Conservation (phyloP, 768 basidiomycete species). For the Leccinellum rugosiceps region DNA sequence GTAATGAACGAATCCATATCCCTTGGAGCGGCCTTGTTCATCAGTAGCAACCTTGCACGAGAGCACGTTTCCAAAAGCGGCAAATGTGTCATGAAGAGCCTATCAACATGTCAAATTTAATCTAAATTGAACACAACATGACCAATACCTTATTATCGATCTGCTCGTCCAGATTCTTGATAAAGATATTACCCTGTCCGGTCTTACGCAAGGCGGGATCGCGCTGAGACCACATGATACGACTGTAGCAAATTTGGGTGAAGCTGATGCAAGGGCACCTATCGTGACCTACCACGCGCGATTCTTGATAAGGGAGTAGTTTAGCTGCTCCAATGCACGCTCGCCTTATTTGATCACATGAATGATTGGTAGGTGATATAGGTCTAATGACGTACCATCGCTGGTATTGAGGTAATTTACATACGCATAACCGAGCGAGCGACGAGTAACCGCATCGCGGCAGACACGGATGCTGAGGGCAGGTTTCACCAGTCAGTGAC, state of each 20-base stretch:
- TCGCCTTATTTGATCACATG: conserved; percentile 56
- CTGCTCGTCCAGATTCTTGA: conserved; percentile 96
- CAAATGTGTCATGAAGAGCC: conserved; percentile 99
- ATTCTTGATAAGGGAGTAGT: conserved; percentile 98
- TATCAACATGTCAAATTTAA: conserved; percentile 28
- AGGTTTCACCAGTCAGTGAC: not conserved
- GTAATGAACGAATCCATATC: conserved; percentile 99
- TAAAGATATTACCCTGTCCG: conserved; percentile 99
- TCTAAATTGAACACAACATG: not conserved
- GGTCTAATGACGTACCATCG: conserved; percentile 63
- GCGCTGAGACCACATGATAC: conserved; percentile 99
- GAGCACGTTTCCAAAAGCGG: conserved; percentile 96
- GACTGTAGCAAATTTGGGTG: conserved; percentile 43
- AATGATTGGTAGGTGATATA: not conserved
- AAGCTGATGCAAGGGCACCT: not conserved
- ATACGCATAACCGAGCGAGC: conserved; percentile 99
- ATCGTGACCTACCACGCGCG: conserved; percentile 75
- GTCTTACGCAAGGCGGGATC: conserved; percentile 99
- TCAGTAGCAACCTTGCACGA: conserved; percentile 99
- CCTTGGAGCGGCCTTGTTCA: conserved; percentile 92
- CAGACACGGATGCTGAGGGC: conserved; percentile 90
- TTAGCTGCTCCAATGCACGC: conserved; percentile 97
- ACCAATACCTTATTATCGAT: conserved; percentile 90
- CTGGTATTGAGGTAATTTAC: conserved; percentile 96
- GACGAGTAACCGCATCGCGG: conserved; percentile 98